Conservation (phyloP, 2,329 filamentous ascomycete genomes). For the Chrysoporthe cubensis region DNA sequence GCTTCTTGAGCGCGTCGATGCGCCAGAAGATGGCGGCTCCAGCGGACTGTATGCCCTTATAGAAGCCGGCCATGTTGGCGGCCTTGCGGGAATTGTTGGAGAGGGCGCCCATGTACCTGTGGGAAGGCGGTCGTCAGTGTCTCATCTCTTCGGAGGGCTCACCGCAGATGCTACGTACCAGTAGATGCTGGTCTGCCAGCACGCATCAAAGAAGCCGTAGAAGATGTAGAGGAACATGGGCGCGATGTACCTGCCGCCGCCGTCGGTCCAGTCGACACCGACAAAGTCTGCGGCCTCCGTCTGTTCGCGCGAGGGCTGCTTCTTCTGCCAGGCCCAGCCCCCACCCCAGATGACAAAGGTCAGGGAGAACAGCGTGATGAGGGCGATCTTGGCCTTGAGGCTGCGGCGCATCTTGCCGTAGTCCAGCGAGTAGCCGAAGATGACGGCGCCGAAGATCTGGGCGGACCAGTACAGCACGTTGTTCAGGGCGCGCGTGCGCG, state of each 20-base stretch:
- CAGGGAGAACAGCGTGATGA: conserved; percentile 64
- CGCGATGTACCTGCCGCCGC: conserved; percentile 64
- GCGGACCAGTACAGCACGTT: conserved; percentile 77
- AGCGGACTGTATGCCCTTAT: conserved; percentile 74
- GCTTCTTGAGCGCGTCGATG: conserved; percentile 63
- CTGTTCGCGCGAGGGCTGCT: conserved; percentile 56
- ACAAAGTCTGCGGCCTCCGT: conserved; percentile 34
- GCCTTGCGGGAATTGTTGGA: conserved; percentile 92
- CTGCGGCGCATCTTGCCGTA: conserved; percentile 61
- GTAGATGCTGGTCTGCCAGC: conserved; percentile 89
- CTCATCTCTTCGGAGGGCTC: background rate
- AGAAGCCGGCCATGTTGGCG: conserved; percentile 77
- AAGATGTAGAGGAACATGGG: conserved; percentile 91
- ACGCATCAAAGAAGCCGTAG: conserved; percentile 86
- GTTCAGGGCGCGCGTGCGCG: conserved; percentile 74
- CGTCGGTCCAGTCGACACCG: conserved; percentile 66
- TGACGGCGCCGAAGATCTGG: conserved; percentile 76
- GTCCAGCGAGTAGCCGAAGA: conserved; percentile 76
- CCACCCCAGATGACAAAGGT: conserved; percentile 84
- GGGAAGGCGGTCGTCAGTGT: conserved; percentile 35
- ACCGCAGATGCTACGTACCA: conserved; percentile 68
- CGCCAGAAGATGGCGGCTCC: conserved; percentile 78
- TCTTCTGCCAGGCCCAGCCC: conserved; percentile 76
- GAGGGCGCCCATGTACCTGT: conserved; percentile 88
- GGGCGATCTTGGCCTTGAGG: conserved; percentile 67